Evolutionary conservation across 1,139 yeast genomes (phyloP).

Genomic region (Eremothecium cymbalariae): DNA sequence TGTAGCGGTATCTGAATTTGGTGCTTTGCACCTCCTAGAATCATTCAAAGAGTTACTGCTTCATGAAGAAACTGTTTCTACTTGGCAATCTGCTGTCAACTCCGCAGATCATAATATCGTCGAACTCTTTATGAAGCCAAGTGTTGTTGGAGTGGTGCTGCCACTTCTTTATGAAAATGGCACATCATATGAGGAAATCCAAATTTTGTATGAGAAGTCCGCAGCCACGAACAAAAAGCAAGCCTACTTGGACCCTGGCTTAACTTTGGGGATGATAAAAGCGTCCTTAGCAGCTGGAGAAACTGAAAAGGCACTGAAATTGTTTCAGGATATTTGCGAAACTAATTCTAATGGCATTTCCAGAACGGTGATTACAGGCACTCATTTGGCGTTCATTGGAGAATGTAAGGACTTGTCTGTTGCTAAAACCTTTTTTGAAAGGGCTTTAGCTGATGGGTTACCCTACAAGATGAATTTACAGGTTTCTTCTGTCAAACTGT

Average conservation of each 20-base stretch:
- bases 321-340: constrained; percentile 41
- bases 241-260: constrained; percentile 41
- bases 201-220: constrained; percentile 39
- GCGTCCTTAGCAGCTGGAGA: constrained; percentile 48
- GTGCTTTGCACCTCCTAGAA: constrained; percentile 49
- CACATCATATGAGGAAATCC: constrained; percentile 54
- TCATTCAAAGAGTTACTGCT: constrained; percentile 49
- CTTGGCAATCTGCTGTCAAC: constrained; percentile 43
- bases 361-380: constrained; percentile 48
- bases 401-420: constrained; percentile 65
- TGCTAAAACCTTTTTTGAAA: constrained; percentile 65
- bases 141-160: constrained; percentile 62
- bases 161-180: constrained; percentile 60
- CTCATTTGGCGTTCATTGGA: constrained; percentile 75
- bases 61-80: constrained; percentile 44
- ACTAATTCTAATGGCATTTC: constrained; percentile 27
- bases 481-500: constrained; percentile 64
- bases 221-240: constrained; percentile 29
- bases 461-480: constrained; percentile 68
- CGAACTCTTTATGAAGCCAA: constrained; percentile 39
- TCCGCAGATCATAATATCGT: constrained; percentile 27
- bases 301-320: constrained; percentile 42
- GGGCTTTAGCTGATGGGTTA: constrained; percentile 55
- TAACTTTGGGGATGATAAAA: constrained; percentile 53
- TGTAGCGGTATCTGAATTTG: constrained; percentile 41